Evolutionary conservation across 768 basidiomycete genomes (phyloP), one percentile per base, ranked within the genome.

Genomic region (Saitozyma sp.): DNA sequence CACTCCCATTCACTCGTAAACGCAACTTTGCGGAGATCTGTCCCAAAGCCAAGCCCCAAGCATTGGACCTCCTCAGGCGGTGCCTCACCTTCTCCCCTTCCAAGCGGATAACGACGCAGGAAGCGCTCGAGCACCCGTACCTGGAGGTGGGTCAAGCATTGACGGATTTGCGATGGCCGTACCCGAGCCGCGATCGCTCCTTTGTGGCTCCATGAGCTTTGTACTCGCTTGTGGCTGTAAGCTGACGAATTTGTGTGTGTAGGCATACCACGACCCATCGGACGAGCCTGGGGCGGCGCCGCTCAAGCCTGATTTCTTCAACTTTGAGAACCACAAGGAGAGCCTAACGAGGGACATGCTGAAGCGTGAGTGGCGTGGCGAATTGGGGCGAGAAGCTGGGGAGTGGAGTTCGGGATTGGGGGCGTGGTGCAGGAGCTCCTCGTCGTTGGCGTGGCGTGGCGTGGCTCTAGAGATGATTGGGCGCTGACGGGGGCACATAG

Each of bases 101-200:
- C 74, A 86, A 89, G 74, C 84, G 95, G 14, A 89, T 97, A 62
- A 90, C 91, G 65, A 93, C 91, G 11, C 87, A 88, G 48, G 88
- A 93, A 63, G 91, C 91, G 0, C 82, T 98, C 57, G 85, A 85
- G 64, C 95, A 98, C 80, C 91, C 92, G 0, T 96, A 96, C 78
- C 83, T 95, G 29, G 86, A 86, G 82, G 91, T 76, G 42, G 62
- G 73, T 64, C 19, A 58, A 42, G 16, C 49, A 19, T 19, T 59
- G 41, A 83, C 76, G 7, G 65, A 58, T 56, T 38, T 64, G 17
- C 52, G 48, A 50, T 41, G 61, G 61, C 13, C 56, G 29, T 29
- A 29, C 29, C 29, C 29, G 29, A 29, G 29, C 29, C 29, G 29
- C 29, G 29, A 29, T 29, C 29, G 29, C 29, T 29, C 2, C 5